Conservation (phyloP, 2,329 filamentous ascomycete genomes). For the Xylariaceae sp. region DNA sequence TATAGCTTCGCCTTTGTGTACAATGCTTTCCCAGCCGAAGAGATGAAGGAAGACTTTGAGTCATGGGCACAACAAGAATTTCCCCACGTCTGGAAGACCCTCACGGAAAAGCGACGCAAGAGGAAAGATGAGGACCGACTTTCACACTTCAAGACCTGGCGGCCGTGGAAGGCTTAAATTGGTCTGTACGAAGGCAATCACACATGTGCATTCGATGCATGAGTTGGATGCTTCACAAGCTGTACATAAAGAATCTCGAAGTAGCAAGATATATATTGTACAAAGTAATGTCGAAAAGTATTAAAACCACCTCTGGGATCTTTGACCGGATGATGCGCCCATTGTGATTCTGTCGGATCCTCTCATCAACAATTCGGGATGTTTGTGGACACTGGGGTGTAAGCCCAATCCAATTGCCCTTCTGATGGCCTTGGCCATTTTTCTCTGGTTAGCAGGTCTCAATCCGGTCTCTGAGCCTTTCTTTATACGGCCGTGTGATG, state of each 20-base stretch:
- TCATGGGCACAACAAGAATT: conserved; percentile 67
- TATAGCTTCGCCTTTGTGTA: conserved; percentile 64
- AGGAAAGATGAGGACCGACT: conserved; percentile 41
- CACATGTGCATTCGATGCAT: conserved; percentile 9
- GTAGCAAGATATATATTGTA: conserved; percentile 24
- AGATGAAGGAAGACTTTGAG: conserved; percentile 64
- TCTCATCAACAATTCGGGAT: conserved; percentile 70
- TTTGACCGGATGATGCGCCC: conserved; percentile 20
- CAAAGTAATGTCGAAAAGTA: conserved; percentile 11
- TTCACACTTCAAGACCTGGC: conserved; percentile 45
- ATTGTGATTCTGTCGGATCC: conserved; percentile 9
- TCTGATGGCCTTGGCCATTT: conserved; percentile 86
- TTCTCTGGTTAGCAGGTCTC: conserved; percentile 83
- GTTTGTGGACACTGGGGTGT: conserved; percentile 84
- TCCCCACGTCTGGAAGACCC: conserved; percentile 61
- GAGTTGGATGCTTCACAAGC: conserved; percentile 22
- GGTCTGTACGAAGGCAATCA: conserved; percentile 32
- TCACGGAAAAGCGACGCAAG: conserved; percentile 50
- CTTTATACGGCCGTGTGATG: conserved; percentile 77
- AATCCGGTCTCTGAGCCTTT: conserved; percentile 71
- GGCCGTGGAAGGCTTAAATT: conserved; percentile 44
- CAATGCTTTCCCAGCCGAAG: conserved; percentile 63
- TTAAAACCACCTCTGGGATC: conserved; percentile 3
- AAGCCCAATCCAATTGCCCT: conserved; percentile 83
- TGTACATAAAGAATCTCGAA: conserved; percentile 29